Evolutionary conservation across 305 asterid genomes (phyloP), one percentile per base, ranked within the genome.

Genomic region (Andrographis paniculata): DNA sequence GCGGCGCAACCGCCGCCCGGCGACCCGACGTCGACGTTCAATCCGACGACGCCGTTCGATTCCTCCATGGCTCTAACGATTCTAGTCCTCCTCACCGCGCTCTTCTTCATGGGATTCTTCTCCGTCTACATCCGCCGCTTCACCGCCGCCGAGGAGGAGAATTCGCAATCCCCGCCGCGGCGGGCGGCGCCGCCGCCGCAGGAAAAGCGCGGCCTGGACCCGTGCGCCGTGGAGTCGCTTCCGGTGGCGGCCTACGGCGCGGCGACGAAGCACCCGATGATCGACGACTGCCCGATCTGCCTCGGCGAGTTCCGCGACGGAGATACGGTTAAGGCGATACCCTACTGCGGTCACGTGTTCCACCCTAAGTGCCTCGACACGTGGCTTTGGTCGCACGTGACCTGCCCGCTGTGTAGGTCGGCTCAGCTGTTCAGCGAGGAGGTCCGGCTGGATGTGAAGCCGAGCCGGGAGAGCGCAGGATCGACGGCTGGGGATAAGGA

Each of bases 341-440:
- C 95, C 0, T 52, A 60, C 52, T 84, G 95, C 44, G 46, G 74
- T 19, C 95, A 84, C 79, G 74, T 72, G 79, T 84, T 78, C 62
- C 95, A 84, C 48, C 72, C 78, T 0, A 42, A 21, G 8, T 84
- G 95, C 20, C 38, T 84, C 4, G 95, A 78, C 77, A 76, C 79
- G 72, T 84, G 95, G 95, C 87, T 84, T 0, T 24, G 51, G 1
- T 54, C 78, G 37, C 93, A 81, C 75, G 75, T 72, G 73, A 74
- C 95, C 1, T 84, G 95, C 49, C 91, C 95, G 0, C 53, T 84
- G 11, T 84, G 95, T 48, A 73, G 95, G 17, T 74, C 82, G 7
- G 63, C 76, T 8, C 72, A 76, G 55, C 57, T 81, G 33, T 70
- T 72, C 30, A 14, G 50, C n/a, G 67, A 48, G 20, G 74, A 66